Evolutionary conservation across 2,329 filamentous ascomycete genomes (phyloP).

Genomic region (Tolypocladium cylindrosporum): DNA sequence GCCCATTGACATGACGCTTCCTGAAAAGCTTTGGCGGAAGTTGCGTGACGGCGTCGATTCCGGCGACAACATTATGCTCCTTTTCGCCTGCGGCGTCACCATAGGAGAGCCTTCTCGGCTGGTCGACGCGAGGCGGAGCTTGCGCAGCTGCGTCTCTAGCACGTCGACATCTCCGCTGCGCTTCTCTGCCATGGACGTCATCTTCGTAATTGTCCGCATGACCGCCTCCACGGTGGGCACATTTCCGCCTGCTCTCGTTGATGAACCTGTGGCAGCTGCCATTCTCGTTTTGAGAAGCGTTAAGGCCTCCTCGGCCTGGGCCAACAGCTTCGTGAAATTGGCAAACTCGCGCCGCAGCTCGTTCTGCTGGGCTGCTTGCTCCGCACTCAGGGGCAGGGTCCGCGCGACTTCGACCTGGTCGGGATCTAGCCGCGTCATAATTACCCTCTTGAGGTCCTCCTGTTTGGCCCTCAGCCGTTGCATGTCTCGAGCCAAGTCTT

Average conservation of each 20-base stretch:
- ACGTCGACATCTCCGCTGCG: slow-evolving; percentile 86
- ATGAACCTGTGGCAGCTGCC: slow-evolving; percentile 43
- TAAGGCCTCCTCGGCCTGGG: slow-evolving; percentile 70
- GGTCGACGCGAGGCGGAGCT: slow-evolving; percentile 44
- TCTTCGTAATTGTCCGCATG: slow-evolving; percentile 80
- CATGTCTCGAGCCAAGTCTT: slow-evolving; percentile 60
- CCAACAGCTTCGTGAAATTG: slow-evolving; percentile 62
- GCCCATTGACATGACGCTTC: slow-evolving; percentile 29
- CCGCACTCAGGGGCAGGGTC: slow-evolving; percentile 68
- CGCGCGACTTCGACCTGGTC: slow-evolving; percentile 54
- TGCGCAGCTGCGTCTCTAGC: slow-evolving; percentile 77
- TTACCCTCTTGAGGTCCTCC: slow-evolving; percentile 67
- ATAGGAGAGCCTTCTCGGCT: slow-evolving; percentile 34
- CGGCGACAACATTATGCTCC: slow-evolving; percentile 30
- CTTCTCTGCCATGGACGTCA: slow-evolving; percentile 88
- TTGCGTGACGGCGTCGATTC: slow-evolving; percentile 30
- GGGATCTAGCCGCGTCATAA: slow-evolving; percentile 60
- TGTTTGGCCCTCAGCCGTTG: slow-evolving; percentile 64
- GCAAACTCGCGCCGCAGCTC: slow-evolving; percentile 71
- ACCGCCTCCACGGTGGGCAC: slow-evolving; percentile 87
- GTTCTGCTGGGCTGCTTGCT: slow-evolving; percentile 74
- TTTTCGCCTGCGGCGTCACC: slow-evolving; percentile 26
- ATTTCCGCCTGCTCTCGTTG: slow-evolving; percentile 34
- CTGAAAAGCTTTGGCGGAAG: slow-evolving; percentile 28
- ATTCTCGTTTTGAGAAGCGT: slow-evolving; percentile 72